Base-by-base conservation (phyloP, 2,329 filamentous ascomycete species). In the Neocatenulostroma microsporum region DNA sequence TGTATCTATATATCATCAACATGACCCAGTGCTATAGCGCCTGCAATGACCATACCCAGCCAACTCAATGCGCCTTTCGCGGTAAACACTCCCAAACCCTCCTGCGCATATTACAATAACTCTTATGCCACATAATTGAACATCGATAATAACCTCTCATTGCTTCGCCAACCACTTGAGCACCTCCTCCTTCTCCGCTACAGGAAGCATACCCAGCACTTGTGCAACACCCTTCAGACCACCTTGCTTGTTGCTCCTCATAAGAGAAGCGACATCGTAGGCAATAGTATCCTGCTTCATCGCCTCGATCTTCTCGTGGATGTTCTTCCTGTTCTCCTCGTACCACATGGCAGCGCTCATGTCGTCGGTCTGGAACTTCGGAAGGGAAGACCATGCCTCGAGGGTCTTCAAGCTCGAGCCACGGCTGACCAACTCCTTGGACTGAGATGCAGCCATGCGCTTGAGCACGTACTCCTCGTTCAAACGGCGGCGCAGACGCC, bases 391-490 rank as follows among this genome's bases (percentile, higher is more conserved):
- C 86, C 91, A 95, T 25, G 85, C 82, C 62, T 81, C 77, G 30
- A 98, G 75, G 45, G 81, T 76, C 54, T 78, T 74, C 39, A 95
- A 69, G 64, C 88, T 80, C 33, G 54, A 51, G 37, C 48, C 48
- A 39, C 54, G 46, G 57, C 60, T 48, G 45, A 67, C 42, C 42
- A 71, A 48, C 57, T 61, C 49, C 57, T 63, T 62, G 23, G 69
- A 62, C 53, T 66, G 61, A 5, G 63, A 58, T 24, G 58, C 50
- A 2, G 65, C 70, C 76, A 98, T 85, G 66, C 86, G 86, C 69
- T 88, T 91, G 62, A 98, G 74, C 53, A 98, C 86, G 64, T 93
- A 85, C 69, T 98, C 91, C 69, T 98, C 91, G 66, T 93, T 96
- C 60, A 98, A 74, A 67, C 91, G 80, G 61, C 91, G 84, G 64